Conservation (phyloP, 768 basidiomycete genomes). For the Rhizopogon sp. region DNA sequence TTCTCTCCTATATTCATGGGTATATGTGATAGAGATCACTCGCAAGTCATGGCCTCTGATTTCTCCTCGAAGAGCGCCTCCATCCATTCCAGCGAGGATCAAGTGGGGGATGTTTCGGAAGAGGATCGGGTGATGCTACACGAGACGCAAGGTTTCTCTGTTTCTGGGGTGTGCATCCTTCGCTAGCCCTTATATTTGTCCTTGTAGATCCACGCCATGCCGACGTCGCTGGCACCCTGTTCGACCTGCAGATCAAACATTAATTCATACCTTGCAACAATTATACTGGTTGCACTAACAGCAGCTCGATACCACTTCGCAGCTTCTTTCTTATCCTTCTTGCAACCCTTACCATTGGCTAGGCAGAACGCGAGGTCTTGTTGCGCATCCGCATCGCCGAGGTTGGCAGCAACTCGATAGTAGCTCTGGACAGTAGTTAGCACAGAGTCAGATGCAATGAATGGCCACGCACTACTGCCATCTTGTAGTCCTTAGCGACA, state of each 20-base stretch:
- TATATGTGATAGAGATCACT: slow-evolving; percentile 12
- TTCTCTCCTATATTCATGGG: slow-evolving; percentile 18
- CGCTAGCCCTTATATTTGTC: slow-evolving; percentile 51
- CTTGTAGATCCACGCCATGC: slow-evolving; percentile 90
- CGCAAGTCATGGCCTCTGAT: background rate
- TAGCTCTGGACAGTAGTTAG: slow-evolving; percentile 51
- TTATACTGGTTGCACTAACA: slow-evolving; percentile 32
- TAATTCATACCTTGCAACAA: background rate
- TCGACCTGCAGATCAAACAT: slow-evolving; percentile 34
- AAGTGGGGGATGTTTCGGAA: slow-evolving; percentile 7
- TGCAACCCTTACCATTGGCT: slow-evolving; percentile 83
- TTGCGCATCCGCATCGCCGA: slow-evolving; percentile 87
- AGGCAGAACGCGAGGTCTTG: slow-evolving; percentile 81
- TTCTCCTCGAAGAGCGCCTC: background rate
- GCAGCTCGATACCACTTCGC: slow-evolving; percentile 92
- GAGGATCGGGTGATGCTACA: background rate
- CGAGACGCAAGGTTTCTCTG: background rate
- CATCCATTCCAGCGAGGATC: slow-evolving; percentile 6
- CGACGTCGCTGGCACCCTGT: slow-evolving; percentile 78
- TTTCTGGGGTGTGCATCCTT: background rate
- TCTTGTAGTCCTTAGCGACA: slow-evolving; percentile 79
- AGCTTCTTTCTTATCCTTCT: slow-evolving; percentile 81
- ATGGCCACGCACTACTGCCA: slow-evolving; percentile 64
- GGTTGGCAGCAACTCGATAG: slow-evolving; percentile 74
- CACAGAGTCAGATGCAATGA: background rate